Percentiles rank a stretch among this genome's conserved stretches.
phyloP scores from a whole-genome alignment of 371 early-diverging fungal species.

The Thermomucor indicae-seudaticae region DNA sequence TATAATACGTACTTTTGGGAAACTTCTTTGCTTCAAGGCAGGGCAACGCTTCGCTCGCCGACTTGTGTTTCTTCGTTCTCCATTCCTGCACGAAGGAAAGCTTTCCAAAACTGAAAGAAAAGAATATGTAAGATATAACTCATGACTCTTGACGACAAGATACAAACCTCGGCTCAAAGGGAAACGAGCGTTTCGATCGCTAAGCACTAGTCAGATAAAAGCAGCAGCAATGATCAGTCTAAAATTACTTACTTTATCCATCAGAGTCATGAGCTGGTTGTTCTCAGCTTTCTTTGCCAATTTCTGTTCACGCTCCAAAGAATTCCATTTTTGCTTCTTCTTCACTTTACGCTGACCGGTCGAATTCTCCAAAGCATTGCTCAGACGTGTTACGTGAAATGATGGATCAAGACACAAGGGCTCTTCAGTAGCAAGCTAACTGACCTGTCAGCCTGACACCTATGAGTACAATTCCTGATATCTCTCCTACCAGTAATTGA shows the following conservation, averaged over 20 bases:
- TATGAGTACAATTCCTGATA: no score
- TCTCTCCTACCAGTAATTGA: slow-evolving; percentile 56
- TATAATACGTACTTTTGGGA: slow-evolving; percentile 13
- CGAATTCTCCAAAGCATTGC: slow-evolving; percentile 50
- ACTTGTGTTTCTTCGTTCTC: slow-evolving; percentile 47
- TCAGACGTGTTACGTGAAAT: slow-evolving; percentile 50
- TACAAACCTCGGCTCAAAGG: slow-evolving; percentile 33
- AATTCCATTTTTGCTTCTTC: slow-evolving; percentile 57
- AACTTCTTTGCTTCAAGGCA: slow-evolving; percentile 55
- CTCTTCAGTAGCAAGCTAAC: slow-evolving; percentile 58
- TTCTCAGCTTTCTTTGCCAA: slow-evolving; percentile 56
- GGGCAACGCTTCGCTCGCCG: slow-evolving; percentile 41
- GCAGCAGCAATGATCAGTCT: not conserved
- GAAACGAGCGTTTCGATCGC: slow-evolving; percentile 45
- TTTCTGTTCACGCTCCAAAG: slow-evolving; percentile 56
- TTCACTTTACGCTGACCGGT: slow-evolving; percentile 33
- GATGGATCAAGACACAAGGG: slow-evolving; percentile 59
- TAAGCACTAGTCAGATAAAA: slow-evolving; percentile 9
- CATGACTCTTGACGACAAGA: not conserved
- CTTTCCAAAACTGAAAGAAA: slow-evolving; percentile 47
- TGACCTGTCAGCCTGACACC: no score
- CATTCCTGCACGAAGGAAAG: slow-evolving; percentile 62
- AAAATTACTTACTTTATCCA: slow-evolving; percentile 46
- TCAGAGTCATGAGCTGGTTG: slow-evolving; percentile 55
- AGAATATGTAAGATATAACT: slow-evolving; percentile 3